A percentile compares a stretch with the other conserved stretches of the same genome.
Conservation (phyloP, 768 basidiomycete species). For the Aureoboletus auriporus region DNA sequence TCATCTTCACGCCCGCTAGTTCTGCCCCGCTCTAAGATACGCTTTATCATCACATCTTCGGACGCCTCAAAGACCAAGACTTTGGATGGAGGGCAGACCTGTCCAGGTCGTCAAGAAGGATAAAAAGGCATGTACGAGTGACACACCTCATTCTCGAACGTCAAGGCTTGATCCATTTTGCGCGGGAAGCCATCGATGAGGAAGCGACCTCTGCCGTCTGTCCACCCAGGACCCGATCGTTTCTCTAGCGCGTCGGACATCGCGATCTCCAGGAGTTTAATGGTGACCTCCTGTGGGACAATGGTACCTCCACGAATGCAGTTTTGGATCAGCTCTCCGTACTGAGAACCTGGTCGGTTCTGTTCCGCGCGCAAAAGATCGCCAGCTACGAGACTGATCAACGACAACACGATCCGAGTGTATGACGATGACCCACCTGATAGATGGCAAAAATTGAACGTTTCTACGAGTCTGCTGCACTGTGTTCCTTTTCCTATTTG, state of each 20-base stretch:
- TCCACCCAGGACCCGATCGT: slow-evolving; percentile 55
- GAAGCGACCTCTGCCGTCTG: slow-evolving; percentile 74
- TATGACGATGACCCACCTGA: slow-evolving; percentile 56
- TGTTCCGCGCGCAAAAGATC: slow-evolving; percentile 96
- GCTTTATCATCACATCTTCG: slow-evolving; percentile 81
- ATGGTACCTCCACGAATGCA: slow-evolving; percentile 91
- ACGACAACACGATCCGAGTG: slow-evolving; percentile 5
- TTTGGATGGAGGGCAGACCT: slow-evolving; percentile 79
- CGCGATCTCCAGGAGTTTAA: slow-evolving; percentile 92
- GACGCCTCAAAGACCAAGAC: slow-evolving; percentile 87
- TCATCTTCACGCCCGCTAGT: slow-evolving; percentile 96
- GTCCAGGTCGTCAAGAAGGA: not conserved
- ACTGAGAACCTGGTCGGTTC: slow-evolving; percentile 75
- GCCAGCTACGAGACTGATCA: slow-evolving; percentile 58
- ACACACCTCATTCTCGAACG: slow-evolving; percentile 82
- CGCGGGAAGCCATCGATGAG: slow-evolving; percentile 96
- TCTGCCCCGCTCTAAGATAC: slow-evolving; percentile 86
- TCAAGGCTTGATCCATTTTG: slow-evolving; percentile 96
- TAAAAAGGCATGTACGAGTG: not conserved
- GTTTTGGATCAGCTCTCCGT: slow-evolving; percentile 78
- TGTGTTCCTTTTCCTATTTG: slow-evolving; percentile 91
- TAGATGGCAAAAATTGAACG: slow-evolving; percentile 88
- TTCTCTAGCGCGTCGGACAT: slow-evolving; percentile 63
- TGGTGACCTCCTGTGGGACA: slow-evolving; percentile 95
- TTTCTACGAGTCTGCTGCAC: slow-evolving; percentile 76